Conservation (phyloP, 805 yeast species). For the Ogataea angusta region DNA sequence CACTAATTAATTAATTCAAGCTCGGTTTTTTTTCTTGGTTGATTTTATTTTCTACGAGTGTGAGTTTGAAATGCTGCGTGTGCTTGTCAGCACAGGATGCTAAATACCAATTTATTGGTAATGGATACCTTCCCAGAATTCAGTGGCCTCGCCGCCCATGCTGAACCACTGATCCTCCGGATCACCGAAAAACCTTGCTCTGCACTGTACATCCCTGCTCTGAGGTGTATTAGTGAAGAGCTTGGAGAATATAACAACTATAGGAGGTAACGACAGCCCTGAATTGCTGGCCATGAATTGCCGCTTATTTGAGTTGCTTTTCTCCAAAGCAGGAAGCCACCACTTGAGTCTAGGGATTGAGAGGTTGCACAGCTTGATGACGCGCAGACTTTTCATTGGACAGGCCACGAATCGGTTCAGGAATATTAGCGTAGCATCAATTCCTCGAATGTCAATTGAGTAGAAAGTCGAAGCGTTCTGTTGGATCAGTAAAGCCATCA, state of each 20-base stretch:
- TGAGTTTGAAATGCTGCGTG: too few relatives aligned
- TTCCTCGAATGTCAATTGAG: constrained; percentile 20
- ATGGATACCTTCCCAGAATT: constrained; percentile 15
- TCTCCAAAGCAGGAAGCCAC: constrained; percentile 26
- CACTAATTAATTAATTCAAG: background rate
- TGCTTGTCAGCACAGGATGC: too few relatives aligned
- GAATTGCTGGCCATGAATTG: constrained; percentile 8
- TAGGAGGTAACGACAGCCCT: constrained; percentile 18
- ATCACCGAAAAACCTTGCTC: constrained; percentile 23
- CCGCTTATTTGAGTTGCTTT: constrained; percentile 13
- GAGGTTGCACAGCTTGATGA: constrained; percentile 18
- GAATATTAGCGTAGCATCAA: constrained; percentile 24
- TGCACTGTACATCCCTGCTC: constrained; percentile 12
- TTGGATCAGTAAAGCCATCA: constrained; percentile 16
- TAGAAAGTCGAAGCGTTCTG: constrained; percentile 13
- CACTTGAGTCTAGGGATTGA: constrained; percentile 23
- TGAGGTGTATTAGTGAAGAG: constrained; percentile 31
- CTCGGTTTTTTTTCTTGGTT: background rate
- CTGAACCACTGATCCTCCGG: constrained; percentile 18
- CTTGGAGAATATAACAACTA: constrained; percentile 29
- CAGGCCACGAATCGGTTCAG: constrained; percentile 2
- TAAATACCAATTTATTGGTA: constrained; percentile 7
- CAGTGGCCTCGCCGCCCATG: constrained; percentile 16
- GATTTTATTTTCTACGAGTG: background rate
- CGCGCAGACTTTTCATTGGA: constrained; percentile 13